Percentiles rank a stretch among this genome's conserved stretches.
Conservation (phyloP, 2,329 filamentous ascomycete genomes). For the Xylariales sp. region DNA sequence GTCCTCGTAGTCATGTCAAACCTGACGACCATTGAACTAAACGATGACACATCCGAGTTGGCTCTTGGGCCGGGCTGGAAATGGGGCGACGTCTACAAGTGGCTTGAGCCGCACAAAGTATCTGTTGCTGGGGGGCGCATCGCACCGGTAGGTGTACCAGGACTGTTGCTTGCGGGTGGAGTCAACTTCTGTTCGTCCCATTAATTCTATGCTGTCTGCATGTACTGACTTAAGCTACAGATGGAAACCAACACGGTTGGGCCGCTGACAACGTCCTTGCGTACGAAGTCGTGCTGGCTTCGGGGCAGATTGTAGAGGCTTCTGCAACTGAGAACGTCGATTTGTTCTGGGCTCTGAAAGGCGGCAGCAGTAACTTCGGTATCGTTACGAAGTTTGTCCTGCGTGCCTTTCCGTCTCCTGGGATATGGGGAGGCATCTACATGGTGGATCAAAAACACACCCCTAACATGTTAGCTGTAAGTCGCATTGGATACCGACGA, state of each 20-base stretch:
- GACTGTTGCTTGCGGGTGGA: conserved; percentile 9
- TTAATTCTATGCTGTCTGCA: conserved; percentile 5
- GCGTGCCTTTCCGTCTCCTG: background rate
- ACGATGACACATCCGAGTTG: conserved; percentile 17
- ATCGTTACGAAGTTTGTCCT: background rate
- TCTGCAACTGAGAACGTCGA: background rate
- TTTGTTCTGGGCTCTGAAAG: background rate
- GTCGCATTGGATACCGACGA: conserved; percentile 30
- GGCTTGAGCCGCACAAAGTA: background rate
- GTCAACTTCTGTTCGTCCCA: conserved; percentile 11
- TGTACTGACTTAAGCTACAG: conserved; percentile 8
- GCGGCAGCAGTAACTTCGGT: background rate
- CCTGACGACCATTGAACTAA: conserved; percentile 7
- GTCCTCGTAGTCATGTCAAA: conserved; percentile 12
- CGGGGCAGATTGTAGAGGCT: background rate
- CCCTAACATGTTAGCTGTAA: too few species aligned
- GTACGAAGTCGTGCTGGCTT: background rate
- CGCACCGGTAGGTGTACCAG: conserved; percentile 8
- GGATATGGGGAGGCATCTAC: conserved; percentile 12
- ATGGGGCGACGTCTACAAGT: conserved; percentile 10
- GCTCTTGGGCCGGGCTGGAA: conserved; percentile 2
- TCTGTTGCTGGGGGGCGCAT: conserved; percentile 8
- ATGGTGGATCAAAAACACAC: too few species aligned
- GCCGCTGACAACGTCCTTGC: background rate
- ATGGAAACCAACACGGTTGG: background rate